These are phyloP conservation scores for Lentinula lateritia DNA, from an alignment of 768 basidiomycete species.

Conservation along the genomic window DNA sequence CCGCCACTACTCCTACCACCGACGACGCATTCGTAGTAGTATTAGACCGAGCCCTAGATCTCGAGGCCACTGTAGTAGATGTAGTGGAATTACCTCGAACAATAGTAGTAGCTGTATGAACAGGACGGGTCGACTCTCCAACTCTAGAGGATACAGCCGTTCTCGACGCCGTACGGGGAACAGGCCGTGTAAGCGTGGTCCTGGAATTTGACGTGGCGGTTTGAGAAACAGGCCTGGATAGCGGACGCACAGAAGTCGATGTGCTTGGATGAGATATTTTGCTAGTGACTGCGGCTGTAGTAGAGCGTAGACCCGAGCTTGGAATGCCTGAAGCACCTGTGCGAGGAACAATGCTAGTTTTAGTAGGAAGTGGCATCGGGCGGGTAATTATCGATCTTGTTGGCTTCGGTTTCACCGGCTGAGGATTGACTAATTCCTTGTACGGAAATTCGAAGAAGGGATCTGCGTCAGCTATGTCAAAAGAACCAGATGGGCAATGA, in stretches of 20 bases:
- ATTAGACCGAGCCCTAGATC: neutral
- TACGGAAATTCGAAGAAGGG: conserved; percentile 17
- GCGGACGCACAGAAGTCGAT: neutral
- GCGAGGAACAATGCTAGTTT: neutral
- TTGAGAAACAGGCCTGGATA: neutral
- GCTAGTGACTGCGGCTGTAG: no score
- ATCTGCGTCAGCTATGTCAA: conserved; percentile 20
- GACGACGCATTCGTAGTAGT: no score
- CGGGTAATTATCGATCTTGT: neutral
- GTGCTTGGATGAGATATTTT: neutral
- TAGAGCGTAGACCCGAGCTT: neutral
- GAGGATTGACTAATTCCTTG: neutral
- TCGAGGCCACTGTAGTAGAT: neutral
- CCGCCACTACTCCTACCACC: no score
- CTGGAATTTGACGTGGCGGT: neutral
- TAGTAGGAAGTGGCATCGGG: neutral
- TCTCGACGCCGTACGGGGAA: neutral
- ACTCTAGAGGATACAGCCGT: neutral
- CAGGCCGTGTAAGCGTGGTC: neutral
- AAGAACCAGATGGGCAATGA: neutral
- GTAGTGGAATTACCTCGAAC: neutral
- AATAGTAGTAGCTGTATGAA: neutral
- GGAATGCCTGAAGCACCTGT: neutral
- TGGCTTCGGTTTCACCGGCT: neutral
- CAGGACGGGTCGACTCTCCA: no score